Evolutionary conservation across 176 grass and related monocot species (phyloP).

Genomic region (Ensete glaucum): DNA sequence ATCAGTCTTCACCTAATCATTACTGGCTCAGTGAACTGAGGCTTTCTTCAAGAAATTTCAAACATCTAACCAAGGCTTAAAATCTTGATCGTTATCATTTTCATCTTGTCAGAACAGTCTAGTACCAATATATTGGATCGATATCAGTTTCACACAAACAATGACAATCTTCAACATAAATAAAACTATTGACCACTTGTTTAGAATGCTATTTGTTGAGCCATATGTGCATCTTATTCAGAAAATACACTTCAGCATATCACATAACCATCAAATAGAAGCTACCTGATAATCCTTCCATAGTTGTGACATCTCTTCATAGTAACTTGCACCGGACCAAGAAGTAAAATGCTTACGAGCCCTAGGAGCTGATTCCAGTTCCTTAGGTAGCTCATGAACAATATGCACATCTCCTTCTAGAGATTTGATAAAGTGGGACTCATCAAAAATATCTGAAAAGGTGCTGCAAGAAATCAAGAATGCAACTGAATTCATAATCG

Average conservation of each 20-base stretch:
- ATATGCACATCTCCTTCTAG: constrained; percentile 73
- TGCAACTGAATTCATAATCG: neutral
- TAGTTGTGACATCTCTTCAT: constrained; percentile 50
- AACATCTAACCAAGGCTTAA: too few relatives aligned
- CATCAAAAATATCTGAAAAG: constrained; percentile 84
- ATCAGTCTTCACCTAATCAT: too few relatives aligned
- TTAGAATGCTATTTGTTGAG: neutral
- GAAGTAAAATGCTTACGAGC: constrained; percentile 89
- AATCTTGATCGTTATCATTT: too few relatives aligned
- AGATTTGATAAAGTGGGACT: constrained; percentile 64
- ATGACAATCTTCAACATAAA: too few relatives aligned
- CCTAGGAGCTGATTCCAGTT: constrained; percentile 61
- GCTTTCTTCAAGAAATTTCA: too few relatives aligned
- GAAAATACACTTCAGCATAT: neutral
- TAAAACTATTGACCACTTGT: neutral
- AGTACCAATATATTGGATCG: too few relatives aligned
- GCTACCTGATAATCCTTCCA: constrained; percentile 89
- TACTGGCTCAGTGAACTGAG: too few relatives aligned
- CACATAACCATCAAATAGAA: neutral
- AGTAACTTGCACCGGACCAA: constrained; percentile 77
- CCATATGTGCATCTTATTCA: neutral
- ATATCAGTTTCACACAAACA: too few relatives aligned
- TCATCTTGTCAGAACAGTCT: too few relatives aligned
- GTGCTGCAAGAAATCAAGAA: constrained; percentile 28
- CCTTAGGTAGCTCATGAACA: constrained; percentile 52